Evolutionary conservation across 768 basidiomycete species (phyloP), one percentile per base, ranked within the genome.

Genomic region (Xerocomus brunneocitrinus): DNA sequence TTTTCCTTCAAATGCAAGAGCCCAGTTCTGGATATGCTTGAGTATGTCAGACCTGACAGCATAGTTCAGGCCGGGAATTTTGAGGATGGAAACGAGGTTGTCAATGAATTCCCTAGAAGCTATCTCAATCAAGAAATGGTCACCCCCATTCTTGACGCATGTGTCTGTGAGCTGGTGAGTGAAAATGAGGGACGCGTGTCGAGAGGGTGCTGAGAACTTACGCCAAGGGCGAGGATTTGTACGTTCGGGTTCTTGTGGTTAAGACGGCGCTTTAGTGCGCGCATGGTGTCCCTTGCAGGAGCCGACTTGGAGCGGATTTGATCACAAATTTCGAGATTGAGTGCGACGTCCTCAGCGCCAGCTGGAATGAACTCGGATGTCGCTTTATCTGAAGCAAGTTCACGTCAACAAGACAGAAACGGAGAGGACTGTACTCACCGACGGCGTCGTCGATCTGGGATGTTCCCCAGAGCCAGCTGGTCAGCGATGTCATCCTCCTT

Each of bases 181-280:
- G 39, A 9, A 32, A 30, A 25, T 61, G 46, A 54, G 50, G 14
- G 41, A 47, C 31, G 45, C 52, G 38, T 4, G 47, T 42, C 31
- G 28, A n/a, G 12, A n/a, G 12, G 14, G 5, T 1, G n/a, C 25
- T 8, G 25, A 31, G 32, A 45, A 79, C 91, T 63, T 67, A 95
- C 94, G 10, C 81, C 77, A 12, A 97, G 79, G n/a, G 92, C 83
- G 53, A 94, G 76, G 30, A 95, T 76, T 71, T 94, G 92, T 8
- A 95, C 94, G 61, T 98, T 95, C 0, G 93, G 94, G 69, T 99
- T 99, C 81, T 89, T 90, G 73, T 95, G 91, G 63, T 87, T 85
- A 47, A 98, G 75, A 47, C 95, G 81, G 25, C 85, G 81, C 71
- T 93, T 93, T 64, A 99, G 76, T 19, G 87, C 83, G 53, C 87